Evolutionary conservation across 345 rosid genomes (phyloP).

Genomic region (Syzygium jambos): DNA sequence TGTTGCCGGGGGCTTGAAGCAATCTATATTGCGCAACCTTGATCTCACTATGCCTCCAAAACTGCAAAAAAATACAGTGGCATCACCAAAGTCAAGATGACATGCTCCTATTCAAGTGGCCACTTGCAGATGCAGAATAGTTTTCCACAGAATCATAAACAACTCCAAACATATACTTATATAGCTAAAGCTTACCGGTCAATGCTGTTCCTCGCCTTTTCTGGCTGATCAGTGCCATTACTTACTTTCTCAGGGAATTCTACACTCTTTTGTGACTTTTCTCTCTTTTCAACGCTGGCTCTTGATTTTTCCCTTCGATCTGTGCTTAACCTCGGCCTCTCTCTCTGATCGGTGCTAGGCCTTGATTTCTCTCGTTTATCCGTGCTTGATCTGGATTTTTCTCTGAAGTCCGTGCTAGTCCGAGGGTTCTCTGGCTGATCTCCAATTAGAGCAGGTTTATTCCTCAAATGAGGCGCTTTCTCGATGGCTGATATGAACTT

Average conservation of each 20-base stretch:
- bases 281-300: constrained; percentile 42
- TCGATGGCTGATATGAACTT: constrained; percentile 77
- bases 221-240: constrained; percentile 34
- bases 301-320: constrained; percentile 53
- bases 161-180: background rate
- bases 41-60: constrained; percentile 85
- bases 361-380: constrained; percentile 42
- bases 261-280: constrained; percentile 35
- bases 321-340: constrained; percentile 39
- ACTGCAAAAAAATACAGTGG: constrained; percentile 31
- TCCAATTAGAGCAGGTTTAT: constrained; percentile 11
- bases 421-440: constrained; percentile 43
- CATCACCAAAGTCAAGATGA: background rate
- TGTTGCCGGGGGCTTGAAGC: constrained; percentile 74
- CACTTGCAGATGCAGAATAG: background rate
- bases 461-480: constrained; percentile 33
- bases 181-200: constrained; percentile 46
- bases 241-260: constrained; percentile 35
- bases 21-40: constrained; percentile 78
- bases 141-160: background rate
- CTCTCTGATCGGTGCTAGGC: constrained; percentile 49
- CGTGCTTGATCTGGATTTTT: constrained; percentile 20
- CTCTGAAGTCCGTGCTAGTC: constrained; percentile 61
- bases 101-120: background rate
- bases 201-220: constrained; percentile 63